Conservation (phyloP, 352 stramenopile species). For the Phytophthora litchii region DNA sequence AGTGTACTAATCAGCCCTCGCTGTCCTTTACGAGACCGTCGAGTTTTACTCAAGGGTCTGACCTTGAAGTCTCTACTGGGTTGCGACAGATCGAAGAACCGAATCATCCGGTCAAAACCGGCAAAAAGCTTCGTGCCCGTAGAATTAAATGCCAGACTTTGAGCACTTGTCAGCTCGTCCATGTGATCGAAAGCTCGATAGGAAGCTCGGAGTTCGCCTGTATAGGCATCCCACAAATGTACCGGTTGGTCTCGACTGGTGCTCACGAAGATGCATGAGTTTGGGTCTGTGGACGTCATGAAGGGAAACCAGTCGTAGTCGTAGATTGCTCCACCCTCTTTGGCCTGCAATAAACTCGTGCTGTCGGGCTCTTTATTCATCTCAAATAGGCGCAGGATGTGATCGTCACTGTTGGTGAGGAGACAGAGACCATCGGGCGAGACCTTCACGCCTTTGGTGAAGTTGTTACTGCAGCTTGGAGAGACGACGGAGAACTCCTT, state of each 20-base stretch:
- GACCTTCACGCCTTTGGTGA: slow-evolving; percentile 73
- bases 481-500: slow-evolving; percentile 36
- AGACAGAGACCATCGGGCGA: slow-evolving; percentile 88
- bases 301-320: slow-evolving; percentile 90
- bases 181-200: slow-evolving; percentile 88
- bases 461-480: slow-evolving; percentile 56
- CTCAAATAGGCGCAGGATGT: slow-evolving; percentile 83
- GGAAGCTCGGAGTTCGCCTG: slow-evolving; percentile 73
- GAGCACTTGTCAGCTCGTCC: slow-evolving; percentile 83
- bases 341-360: slow-evolving; percentile 53
- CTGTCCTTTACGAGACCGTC: slow-evolving; percentile 69
- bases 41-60: slow-evolving; percentile 66
- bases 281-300: slow-evolving; percentile 80
- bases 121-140: slow-evolving; percentile 82
- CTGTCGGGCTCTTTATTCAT: slow-evolving; percentile 18
- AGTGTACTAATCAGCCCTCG: slow-evolving; percentile 78
- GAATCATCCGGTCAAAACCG: slow-evolving; percentile 86
- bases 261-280: slow-evolving; percentile 86
- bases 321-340: slow-evolving; percentile 85
- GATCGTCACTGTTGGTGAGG: slow-evolving; percentile 87
- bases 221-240: slow-evolving; percentile 94
- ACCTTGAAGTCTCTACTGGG: slow-evolving; percentile 64
- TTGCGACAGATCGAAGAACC: slow-evolving; percentile 80
- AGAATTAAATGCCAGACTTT: slow-evolving; percentile 83
- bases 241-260: slow-evolving; percentile 88